Evolutionary conservation across 1,284 basidiomycete species (phyloP).

Genomic region (Ceratobasidium sp.): DNA sequence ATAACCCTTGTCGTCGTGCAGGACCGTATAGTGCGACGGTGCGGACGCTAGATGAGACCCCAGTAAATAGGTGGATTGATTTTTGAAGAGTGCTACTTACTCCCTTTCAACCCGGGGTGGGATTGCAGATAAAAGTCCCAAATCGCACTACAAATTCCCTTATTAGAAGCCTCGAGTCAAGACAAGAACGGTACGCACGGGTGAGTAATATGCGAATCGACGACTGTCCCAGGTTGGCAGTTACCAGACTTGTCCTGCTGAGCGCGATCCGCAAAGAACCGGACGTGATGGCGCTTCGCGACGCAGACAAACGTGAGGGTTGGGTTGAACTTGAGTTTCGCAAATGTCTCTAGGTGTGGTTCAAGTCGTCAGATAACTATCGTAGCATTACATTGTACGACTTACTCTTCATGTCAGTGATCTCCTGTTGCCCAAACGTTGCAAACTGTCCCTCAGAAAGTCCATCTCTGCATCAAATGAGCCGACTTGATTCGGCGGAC

Average conservation of each 20-base stretch:
- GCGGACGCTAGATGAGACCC: conserved; percentile 33
- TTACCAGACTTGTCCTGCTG: conserved; percentile 78
- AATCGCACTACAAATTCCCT: conserved; percentile 65
- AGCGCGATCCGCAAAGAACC: conserved; percentile 68
- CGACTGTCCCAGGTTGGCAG: conserved; percentile 79
- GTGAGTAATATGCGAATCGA: conserved; percentile 63
- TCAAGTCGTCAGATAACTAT: neutral
- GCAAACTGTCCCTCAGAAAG: conserved; percentile 74
- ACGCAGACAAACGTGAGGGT: conserved; percentile 48
- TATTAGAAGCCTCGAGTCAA: neutral
- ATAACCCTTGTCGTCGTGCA: conserved; percentile 46
- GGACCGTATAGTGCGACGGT: conserved; percentile 48
- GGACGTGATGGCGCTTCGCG: conserved; percentile 64
- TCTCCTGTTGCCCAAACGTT: conserved; percentile 47
- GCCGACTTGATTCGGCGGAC: neutral
- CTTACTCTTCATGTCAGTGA: conserved; percentile 45
- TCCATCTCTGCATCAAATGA: conserved; percentile 64
- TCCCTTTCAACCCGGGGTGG: conserved; percentile 68
- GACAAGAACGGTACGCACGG: neutral
- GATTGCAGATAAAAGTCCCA: conserved; percentile 82
- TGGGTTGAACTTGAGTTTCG: conserved; percentile 30
- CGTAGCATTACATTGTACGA: neutral
- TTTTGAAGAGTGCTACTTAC: neutral
- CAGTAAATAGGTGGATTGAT: neutral
- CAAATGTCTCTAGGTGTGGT: conserved; percentile 40